Evolutionary conservation across 176 grass and related monocot genomes (phyloP).

Genomic region (Carex myosuroides): DNA sequence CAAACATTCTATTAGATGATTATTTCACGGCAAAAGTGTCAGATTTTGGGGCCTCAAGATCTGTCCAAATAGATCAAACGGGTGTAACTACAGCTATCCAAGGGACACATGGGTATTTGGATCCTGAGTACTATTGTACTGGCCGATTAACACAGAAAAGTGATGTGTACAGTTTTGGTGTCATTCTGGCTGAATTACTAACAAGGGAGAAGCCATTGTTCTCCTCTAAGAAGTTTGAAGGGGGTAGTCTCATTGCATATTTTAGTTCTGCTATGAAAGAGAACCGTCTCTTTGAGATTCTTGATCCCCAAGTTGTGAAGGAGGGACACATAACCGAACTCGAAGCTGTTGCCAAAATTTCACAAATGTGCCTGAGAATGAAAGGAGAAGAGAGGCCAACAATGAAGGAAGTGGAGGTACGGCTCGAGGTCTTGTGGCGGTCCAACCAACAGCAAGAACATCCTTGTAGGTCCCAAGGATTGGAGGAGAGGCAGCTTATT

Average conservation of each 20-base stretch:
- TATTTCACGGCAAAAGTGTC: not conserved
- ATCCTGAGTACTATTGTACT: not conserved
- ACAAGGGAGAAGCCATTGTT: not conserved
- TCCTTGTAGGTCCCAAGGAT: too few species aligned
- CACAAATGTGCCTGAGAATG: not conserved
- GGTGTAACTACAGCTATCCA: not conserved
- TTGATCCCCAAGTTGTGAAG: not conserved
- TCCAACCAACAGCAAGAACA: not conserved
- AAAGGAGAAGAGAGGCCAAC: not conserved
- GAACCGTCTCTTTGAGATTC: not conserved
- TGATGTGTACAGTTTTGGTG: conserved; percentile 8
- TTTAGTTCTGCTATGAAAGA: not conserved
- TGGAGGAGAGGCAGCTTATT: not conserved
- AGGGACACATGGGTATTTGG: not conserved
- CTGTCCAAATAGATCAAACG: not conserved
- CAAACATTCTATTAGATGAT: too few species aligned
- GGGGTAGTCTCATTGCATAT: not conserved
- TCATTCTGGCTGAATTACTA: not conserved
- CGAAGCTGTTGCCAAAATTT: not conserved
- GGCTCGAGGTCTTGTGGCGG: not conserved
- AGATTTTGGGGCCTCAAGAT: conserved; percentile 8
- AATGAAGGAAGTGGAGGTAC: not conserved
- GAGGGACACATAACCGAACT: not conserved
- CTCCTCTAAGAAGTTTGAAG: too few species aligned
- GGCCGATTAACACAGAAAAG: not conserved